A percentile compares a stretch with the other conserved stretches of the same genome.
Conservation (phyloP, 768 basidiomycete species). For the Termitomyces sp. region DNA sequence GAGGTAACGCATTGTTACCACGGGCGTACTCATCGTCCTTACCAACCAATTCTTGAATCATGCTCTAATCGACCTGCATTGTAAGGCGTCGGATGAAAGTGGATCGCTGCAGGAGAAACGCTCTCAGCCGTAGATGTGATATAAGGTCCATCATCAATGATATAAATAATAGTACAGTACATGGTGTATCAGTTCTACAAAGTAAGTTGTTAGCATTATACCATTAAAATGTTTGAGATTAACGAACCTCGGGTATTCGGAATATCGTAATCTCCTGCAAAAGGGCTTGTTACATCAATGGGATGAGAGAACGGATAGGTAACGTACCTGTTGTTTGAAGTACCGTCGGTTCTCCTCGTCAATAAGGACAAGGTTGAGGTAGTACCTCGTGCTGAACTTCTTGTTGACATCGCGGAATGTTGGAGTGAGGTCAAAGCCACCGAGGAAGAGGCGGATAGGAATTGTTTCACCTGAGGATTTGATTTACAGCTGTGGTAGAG, state of each 20-base stretch:
- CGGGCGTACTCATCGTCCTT: no score
- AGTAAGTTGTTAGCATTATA: neutral
- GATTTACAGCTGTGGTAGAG: neutral
- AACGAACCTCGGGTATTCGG: slow-evolving; percentile 17
- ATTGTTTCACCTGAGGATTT: slow-evolving; percentile 80
- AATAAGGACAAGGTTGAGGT: slow-evolving; percentile 93
- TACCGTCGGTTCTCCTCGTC: slow-evolving; percentile 98
- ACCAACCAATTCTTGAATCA: no score
- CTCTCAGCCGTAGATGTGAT: neutral
- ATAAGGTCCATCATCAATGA: neutral
- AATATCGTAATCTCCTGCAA: slow-evolving; percentile 16
- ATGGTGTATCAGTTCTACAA: slow-evolving; percentile 8
- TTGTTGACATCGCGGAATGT: slow-evolving; percentile 99
- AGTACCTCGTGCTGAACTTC: slow-evolving; percentile 96
- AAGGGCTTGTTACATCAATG: neutral
- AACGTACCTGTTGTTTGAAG: slow-evolving; percentile 87
- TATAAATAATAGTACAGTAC: slow-evolving; percentile 11
- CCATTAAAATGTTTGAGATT: neutral
- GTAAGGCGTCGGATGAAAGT: no score
- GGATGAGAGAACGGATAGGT: neutral
- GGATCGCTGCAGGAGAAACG: no score
- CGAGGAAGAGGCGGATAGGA: slow-evolving; percentile 94
- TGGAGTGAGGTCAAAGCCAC: slow-evolving; percentile 96
- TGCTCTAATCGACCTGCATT: no score
- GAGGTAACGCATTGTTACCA: no score